Base-by-base conservation (phyloP, 2,329 filamentous ascomycete genomes). In the Trichophyton benhamiae region DNA sequence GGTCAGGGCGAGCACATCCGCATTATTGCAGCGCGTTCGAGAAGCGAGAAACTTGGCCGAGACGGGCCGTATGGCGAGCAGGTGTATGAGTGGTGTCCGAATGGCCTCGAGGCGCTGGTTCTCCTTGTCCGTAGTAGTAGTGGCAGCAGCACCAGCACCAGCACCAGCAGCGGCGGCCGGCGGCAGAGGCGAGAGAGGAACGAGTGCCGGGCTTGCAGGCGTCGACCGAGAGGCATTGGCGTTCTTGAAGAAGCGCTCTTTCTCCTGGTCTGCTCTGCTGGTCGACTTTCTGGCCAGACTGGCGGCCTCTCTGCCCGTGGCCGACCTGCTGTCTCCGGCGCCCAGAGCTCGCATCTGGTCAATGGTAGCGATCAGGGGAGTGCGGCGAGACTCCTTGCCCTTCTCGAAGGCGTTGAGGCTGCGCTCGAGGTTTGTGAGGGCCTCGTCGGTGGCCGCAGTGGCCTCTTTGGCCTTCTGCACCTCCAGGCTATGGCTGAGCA, bases 311-410 rank as follows among this genome's bases (percentile, higher is more conserved):
- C 63, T 69, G 17, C 70, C 70, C 2, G 67, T 70, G 49, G 66
- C 67, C 11, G 68, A 69, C 33, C 70, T 68, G 61, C 64, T 69
- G 60, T 72, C 70, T 33, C 77, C 69, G 15, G 73, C 69, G 25
- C 69, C 68, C 25, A 78, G 66, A 46, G 69, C 71, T 60, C 67
- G 70, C 62, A 74, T 69, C 62, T 76, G 70, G 65, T 72, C 69
- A 36, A 73, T 70, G 53, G 68, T 68, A 17, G 70, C 71, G 60
- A 77, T 73, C 41, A 76, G 67, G 60, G 72, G 71, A 1, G 74
- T 75, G 75, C 80, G 81, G 70, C 82, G 83, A 42, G 82, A 82
- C 71, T 84, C 79, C 72, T 84, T 84, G 65, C 83, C 78, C 68
- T 83, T 77, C 68, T 83, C 77, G 59, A 82, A 78, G 22, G 81